A percentile compares a stretch with the other conserved stretches of the same genome.
These are phyloP conservation scores for Tulasnella sp. DNA, from an alignment of 768 basidiomycete genomes.

Conservation along the genomic window DNA sequence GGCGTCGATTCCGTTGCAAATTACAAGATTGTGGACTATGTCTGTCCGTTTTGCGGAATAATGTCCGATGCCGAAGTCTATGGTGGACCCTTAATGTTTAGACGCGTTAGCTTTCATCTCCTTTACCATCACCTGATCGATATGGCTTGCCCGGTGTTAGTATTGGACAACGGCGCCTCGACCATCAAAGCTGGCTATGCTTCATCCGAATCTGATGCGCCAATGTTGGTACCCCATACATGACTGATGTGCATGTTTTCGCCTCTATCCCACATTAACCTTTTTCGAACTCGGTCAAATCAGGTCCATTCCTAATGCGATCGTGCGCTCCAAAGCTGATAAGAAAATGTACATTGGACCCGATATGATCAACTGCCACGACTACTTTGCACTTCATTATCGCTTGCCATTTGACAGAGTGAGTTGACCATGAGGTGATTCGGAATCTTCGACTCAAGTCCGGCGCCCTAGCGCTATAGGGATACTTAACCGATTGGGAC, in stretches of 20 bases:
- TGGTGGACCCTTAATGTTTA: too few relatives aligned
- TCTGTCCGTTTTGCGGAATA: too few relatives aligned
- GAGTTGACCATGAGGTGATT: conserved; percentile 16
- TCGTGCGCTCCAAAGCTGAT: conserved; percentile 75
- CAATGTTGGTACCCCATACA: conserved; percentile 25
- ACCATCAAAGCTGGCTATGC: conserved; percentile 63
- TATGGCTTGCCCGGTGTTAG: conserved; percentile 31
- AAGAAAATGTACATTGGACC: conserved; percentile 74
- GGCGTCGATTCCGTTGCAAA: too few relatives aligned
- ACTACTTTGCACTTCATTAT: conserved; percentile 71
- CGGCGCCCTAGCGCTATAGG: conserved; percentile 35
- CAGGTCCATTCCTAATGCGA: conserved; percentile 68
- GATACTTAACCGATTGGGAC: conserved; percentile 90
- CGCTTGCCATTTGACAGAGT: conserved; percentile 84
- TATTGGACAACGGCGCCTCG: conserved; percentile 81
- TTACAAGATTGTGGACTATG: too few relatives aligned
- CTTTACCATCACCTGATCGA: conserved; percentile 11
- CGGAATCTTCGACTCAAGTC: conserved; percentile 4
- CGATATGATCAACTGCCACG: conserved; percentile 61
- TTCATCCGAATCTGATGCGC: conserved; percentile 20
- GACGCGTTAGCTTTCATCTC: too few relatives aligned
- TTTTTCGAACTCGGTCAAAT: conserved; percentile 5
- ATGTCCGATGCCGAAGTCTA: too few relatives aligned
- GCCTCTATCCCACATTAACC: neutral
- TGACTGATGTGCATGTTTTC: neutral